Percentiles rank a stretch among this genome's conserved stretches.
These are phyloP conservation scores for Elaeagnus macrophylla DNA, from an alignment of 306 rosid species.

Conservation along the genomic window DNA sequence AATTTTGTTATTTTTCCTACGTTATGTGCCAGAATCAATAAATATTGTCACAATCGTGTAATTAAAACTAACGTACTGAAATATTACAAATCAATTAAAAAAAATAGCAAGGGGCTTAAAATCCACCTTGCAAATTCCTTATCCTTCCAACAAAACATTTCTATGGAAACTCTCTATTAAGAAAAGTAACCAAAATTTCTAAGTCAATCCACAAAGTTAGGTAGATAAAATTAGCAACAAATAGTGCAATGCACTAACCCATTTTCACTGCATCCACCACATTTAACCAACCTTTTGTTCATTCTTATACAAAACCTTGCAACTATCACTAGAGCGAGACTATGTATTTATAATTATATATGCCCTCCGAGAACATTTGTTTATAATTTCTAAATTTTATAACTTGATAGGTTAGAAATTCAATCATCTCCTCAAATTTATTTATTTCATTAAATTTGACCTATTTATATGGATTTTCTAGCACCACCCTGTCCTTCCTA, in stretches of 20 bases:
- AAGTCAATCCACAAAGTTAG: constrained; percentile 6
- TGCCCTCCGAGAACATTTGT: too few species aligned
- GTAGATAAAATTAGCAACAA: constrained; percentile 32
- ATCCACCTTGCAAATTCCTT: constrained; percentile 57
- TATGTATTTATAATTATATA: too few species aligned
- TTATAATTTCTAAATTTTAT: too few species aligned
- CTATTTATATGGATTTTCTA: too few species aligned
- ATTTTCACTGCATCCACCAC: constrained; percentile 78
- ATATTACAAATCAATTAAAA: constrained; percentile 6
- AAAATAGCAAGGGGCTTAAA: constrained; percentile 43
- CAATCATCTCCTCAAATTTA: too few species aligned
- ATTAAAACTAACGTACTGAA: constrained; percentile 7
- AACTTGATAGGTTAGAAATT: too few species aligned
- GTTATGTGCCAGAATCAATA: too few species aligned
- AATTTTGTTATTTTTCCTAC: too few species aligned
- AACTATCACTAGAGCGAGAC: constrained; percentile 73
- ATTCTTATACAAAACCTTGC: constrained; percentile 60
- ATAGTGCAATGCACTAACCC: constrained; percentile 73
- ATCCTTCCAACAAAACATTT: constrained; percentile 2
- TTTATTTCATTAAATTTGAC: too few species aligned
- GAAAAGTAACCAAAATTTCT: not conserved
- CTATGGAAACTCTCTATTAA: constrained; percentile 1
- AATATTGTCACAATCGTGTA: not conserved
- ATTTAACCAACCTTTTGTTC: constrained; percentile 47
- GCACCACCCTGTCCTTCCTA: too few species aligned